phyloP scores from a whole-genome alignment of 2,329 filamentous ascomycete species.

The Emergomyces pasteurianus region DNA sequence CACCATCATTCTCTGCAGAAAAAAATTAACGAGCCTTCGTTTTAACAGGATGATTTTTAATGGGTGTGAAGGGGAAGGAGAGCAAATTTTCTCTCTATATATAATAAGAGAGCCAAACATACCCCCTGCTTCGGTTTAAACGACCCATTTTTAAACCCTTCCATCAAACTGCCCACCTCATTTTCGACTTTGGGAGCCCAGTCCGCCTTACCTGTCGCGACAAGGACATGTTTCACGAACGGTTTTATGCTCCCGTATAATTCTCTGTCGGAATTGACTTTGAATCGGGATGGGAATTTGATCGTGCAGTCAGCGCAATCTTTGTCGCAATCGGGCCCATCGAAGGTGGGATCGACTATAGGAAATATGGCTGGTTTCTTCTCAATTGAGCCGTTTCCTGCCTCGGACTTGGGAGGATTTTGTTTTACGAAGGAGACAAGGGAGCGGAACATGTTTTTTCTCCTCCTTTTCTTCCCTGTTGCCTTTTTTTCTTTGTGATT shows the following conservation, averaged over 20 bases:
- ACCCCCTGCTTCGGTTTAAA: conserved; percentile 31
- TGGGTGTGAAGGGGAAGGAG: background rate
- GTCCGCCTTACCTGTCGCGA: conserved; percentile 87
- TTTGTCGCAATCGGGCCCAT: conserved; percentile 78
- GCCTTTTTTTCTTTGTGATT: background rate
- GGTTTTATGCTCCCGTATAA: conserved; percentile 77
- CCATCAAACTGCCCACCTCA: conserved; percentile 75
- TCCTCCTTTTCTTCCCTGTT: background rate
- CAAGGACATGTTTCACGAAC: conserved; percentile 79
- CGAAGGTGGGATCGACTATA: conserved; percentile 57
- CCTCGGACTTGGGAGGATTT: background rate
- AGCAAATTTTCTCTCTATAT: background rate
- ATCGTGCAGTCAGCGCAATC: conserved; percentile 76
- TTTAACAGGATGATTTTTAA: background rate
- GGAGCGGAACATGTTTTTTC: background rate
- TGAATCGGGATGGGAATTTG: conserved; percentile 61
- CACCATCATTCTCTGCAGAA: conserved; percentile 67
- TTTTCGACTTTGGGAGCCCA: conserved; percentile 84
- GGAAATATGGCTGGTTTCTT: conserved; percentile 51
- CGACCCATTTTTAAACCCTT: conserved; percentile 49
- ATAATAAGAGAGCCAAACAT: conserved; percentile 7
- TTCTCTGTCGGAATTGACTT: conserved; percentile 61
- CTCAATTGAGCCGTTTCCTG: background rate
- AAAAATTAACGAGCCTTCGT: background rate
- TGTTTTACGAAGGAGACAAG: background rate